Evolutionary conservation across 495 filamentous ascomycete genomes (phyloP).

Genomic region (Barbatosphaeria neglecta): DNA sequence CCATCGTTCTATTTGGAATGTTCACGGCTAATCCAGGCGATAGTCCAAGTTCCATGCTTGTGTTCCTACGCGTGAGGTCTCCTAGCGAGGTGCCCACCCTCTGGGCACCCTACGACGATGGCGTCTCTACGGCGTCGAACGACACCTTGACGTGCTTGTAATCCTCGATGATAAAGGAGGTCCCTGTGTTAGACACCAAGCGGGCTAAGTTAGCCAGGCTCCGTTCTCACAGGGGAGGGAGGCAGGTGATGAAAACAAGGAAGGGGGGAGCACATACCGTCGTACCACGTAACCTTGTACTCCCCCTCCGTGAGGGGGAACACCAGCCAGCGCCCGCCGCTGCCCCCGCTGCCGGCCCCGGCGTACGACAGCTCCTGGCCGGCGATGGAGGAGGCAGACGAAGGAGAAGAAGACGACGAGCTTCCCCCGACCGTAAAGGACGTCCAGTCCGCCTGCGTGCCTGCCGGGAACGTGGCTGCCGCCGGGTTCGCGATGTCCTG

Average conservation of each 20-base stretch:
- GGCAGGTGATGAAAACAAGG: background rate
- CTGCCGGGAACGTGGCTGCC: background rate
- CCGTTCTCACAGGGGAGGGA: background rate
- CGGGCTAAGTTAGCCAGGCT: background rate
- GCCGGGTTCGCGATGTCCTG: constrained; percentile 1
- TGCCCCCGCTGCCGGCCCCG: background rate
- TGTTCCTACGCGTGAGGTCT: too few species aligned
- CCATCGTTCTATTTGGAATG: too few species aligned
- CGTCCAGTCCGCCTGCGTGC: background rate
- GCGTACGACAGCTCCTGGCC: background rate
- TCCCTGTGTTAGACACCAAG: too few species aligned
- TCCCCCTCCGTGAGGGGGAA: background rate
- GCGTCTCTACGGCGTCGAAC: background rate
- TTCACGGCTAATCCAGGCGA: too few species aligned
- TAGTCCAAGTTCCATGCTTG: too few species aligned
- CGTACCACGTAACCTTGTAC: background rate
- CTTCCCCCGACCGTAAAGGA: background rate
- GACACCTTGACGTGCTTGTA: background rate
- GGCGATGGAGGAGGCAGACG: too few species aligned
- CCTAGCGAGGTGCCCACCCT: too few species aligned
- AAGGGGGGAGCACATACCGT: background rate
- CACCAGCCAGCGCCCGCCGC: background rate
- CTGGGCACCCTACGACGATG: background rate
- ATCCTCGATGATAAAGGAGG: background rate
- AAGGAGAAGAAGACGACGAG: too few species aligned